Evolutionary conservation across 2,329 filamentous ascomycete species (phyloP), one percentile per base, ranked within the genome.

Genomic region (Fusarium ramigenum): DNA sequence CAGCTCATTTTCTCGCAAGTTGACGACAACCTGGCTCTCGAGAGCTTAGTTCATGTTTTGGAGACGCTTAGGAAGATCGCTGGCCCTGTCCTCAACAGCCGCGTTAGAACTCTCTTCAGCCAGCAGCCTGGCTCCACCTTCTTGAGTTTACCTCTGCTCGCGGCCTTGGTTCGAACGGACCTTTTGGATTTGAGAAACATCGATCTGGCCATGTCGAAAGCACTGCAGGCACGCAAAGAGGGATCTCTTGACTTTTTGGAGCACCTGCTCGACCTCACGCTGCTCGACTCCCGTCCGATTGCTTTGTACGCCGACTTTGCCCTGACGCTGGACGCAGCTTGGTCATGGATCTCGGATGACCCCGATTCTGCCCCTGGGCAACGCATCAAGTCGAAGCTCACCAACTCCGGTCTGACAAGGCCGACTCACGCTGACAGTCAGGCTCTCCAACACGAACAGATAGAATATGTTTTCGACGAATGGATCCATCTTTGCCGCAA

Each of bases 381-480:
- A 75, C 88, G 93, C 40, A 87, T 98, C 68, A 93, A 95, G 80
- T 85, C 86, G 80, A 94, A 85, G 83, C 88, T 84, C 23, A 74
- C 85, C 44, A 82, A 83, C 46, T 83, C 86, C 7, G 82, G 82
- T 4, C 74, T 85, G 10, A 75, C 82, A 7, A 82, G 83, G 42
- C 80, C 83, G 12, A 72, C 79, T 70, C 80, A 69, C 87, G 73
- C 81, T 28, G 89, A 92, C 63, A 87, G 90, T 56, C 75, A 78
- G 37, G 61, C 43, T 81, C 84, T 43, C 86, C 91, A 91, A 75
- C 90, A 91, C 70, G 94, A 97, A 70, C 94, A 98, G 80, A 90
- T 97, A 83, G 94, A 97, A 76, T 98, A 99, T 79, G 88, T 98
- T 25, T 98, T 99, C 78, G 95, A 96, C 47, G 96, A 99, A 83